Percentiles rank a stretch among this genome's conserved stretches.
Evolutionary conservation across 108 stramenopile species (phyloP).

Genomic region (Parmales sp.): DNA sequence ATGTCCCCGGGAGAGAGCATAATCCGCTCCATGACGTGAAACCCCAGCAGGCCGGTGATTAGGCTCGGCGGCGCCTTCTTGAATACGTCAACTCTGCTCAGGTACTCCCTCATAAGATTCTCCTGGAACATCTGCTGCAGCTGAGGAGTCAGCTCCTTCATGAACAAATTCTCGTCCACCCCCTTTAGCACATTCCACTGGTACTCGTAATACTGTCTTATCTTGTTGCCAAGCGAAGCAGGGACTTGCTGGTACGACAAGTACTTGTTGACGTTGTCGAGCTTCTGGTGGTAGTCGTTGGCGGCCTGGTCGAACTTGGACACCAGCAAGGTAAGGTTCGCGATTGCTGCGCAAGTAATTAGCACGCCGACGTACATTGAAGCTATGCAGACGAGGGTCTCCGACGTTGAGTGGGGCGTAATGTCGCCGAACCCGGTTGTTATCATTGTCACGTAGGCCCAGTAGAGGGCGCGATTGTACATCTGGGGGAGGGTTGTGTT

Average conservation of each 20-base stretch:
- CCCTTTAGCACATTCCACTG: constrained; percentile 7
- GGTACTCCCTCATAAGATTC: background rate
- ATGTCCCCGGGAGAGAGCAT: background rate
- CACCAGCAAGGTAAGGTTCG: background rate
- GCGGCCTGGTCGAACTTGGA: constrained; percentile 6
- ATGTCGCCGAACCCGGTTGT: constrained; percentile 24
- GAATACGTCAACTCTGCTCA: background rate
- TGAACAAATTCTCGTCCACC: background rate
- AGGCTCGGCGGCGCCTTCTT: background rate
- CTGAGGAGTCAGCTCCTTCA: background rate
- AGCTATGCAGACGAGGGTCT: background rate
- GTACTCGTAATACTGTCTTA: constrained; percentile 9
- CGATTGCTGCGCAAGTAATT: background rate
- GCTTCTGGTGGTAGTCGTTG: background rate
- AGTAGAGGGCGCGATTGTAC: constrained; percentile 14
- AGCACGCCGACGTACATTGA: constrained; percentile 5
- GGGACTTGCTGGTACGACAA: constrained; percentile 2
- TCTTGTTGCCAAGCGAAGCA: background rate
- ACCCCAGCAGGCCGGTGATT: background rate
- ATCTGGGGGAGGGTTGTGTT: background rate
- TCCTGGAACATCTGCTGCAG: background rate
- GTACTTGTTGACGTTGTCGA: constrained; percentile 13
- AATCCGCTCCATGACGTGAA: constrained; percentile 2
- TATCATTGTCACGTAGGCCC: constrained; percentile 20
- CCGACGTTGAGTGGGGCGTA: background rate